Percentiles rank a stretch among this genome's conserved stretches.
Evolutionary conservation across 179 eudicot genomes (phyloP).

Genomic region (Beta corolliflora): DNA sequence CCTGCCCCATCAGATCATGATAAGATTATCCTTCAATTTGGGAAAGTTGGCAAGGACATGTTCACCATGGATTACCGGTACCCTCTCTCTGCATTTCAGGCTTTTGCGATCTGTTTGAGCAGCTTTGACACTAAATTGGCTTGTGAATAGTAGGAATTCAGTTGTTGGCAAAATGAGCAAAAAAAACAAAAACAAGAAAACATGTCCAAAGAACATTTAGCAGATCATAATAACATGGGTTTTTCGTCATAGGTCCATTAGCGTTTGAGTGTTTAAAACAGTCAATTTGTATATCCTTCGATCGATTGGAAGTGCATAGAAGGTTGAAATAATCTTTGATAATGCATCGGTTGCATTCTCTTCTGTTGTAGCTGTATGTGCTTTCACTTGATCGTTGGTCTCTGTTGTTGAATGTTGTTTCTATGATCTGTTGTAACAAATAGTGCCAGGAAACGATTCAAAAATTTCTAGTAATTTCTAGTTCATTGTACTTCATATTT

Average conservation of each 20-base stretch:
- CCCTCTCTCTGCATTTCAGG: slow-evolving; percentile 97
- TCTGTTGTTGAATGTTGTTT: slow-evolving; percentile 23
- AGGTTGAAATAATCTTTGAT: slow-evolving; percentile 1
- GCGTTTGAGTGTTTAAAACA: slow-evolving; percentile 14
- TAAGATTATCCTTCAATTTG: slow-evolving; percentile 81
- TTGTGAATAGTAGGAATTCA: slow-evolving; percentile 65
- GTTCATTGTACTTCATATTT: slow-evolving; percentile 12
- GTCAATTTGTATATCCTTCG: slow-evolving; percentile 10
- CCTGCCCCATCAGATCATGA: slow-evolving; percentile 62
- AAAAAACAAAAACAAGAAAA: not conserved
- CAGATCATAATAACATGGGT: slow-evolving; percentile 15
- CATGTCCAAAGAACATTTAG: slow-evolving; percentile 9
- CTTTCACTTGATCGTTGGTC: slow-evolving; percentile 6
- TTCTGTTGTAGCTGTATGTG: slow-evolving; percentile 7
- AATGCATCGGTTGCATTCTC: not conserved
- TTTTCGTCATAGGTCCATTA: slow-evolving; percentile 8
- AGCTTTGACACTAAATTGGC: slow-evolving; percentile 97
- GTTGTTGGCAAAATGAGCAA: not conserved
- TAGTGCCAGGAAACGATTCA: not conserved
- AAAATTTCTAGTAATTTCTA: not conserved
- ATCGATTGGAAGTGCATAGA: slow-evolving; percentile 18
- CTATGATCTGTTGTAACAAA: slow-evolving; percentile 24
- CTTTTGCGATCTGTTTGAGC: slow-evolving; percentile 91
- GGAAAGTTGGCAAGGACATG: slow-evolving; percentile 90
- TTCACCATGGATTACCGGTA: slow-evolving; percentile 96